Conservation (phyloP, 2,329 filamentous ascomycete genomes). For the Hymenoscyphus fructigenus region DNA sequence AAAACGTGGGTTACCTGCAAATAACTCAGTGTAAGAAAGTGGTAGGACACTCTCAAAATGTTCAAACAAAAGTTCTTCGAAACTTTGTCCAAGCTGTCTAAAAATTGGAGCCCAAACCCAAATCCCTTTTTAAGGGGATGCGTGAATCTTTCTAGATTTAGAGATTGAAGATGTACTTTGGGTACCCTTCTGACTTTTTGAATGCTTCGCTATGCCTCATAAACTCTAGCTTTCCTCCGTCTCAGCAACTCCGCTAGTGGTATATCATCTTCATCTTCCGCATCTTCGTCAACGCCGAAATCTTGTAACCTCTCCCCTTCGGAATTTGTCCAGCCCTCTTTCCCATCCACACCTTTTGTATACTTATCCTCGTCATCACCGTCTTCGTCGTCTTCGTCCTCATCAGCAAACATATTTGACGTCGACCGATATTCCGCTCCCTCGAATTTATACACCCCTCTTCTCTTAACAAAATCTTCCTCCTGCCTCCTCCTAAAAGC, state of each 20-base stretch:
- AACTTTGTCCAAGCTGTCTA: too few species aligned
- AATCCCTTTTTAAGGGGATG: too few species aligned
- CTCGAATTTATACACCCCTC: neutral
- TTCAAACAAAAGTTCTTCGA: too few species aligned
- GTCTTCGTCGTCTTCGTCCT: constrained; percentile 29
- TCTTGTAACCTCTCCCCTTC: constrained; percentile 74
- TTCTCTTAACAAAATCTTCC: constrained; percentile 39
- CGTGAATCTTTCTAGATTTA: too few species aligned
- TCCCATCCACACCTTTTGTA: constrained; percentile 37
- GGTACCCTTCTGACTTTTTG: too few species aligned
- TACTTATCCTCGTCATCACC: constrained; percentile 32
- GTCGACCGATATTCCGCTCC: neutral
- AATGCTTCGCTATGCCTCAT: constrained; percentile 7
- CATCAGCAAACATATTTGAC: constrained; percentile 22
- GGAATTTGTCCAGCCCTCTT: constrained; percentile 68
- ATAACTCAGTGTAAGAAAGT: too few species aligned
- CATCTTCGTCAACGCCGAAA: constrained; percentile 77
- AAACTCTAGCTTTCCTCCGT: constrained; percentile 44
- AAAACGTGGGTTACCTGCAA: too few species aligned
- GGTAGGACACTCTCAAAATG: too few species aligned
- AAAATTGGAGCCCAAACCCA: too few species aligned
- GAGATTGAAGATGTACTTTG: too few species aligned
- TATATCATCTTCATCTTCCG: constrained; percentile 64
- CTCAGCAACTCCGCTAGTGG: constrained; percentile 68
- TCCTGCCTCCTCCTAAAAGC: constrained; percentile 52